A percentile compares a stretch with the other conserved stretches of the same genome.
Evolutionary conservation across 2,329 filamentous ascomycete species (phyloP).

Genomic region (Xylariaceae sp.): DNA sequence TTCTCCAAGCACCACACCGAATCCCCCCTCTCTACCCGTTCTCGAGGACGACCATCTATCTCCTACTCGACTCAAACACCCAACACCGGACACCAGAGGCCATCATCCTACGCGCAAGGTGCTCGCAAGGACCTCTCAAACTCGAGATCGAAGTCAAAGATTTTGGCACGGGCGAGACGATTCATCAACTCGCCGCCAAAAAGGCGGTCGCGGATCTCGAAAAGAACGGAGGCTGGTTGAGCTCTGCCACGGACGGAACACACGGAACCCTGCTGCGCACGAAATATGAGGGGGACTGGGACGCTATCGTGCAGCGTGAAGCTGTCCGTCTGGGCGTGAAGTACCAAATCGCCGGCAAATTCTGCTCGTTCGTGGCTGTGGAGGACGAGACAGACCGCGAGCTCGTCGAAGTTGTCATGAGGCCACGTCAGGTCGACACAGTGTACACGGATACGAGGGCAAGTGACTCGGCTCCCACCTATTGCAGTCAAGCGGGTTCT

Average conservation of each 20-base stretch:
- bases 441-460: too few relatives aligned
- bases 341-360: conserved; percentile 8
- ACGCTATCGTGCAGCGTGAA: conserved; percentile 5
- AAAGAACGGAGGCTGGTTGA: conserved; percentile 14
- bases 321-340: conserved; percentile 6
- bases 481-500: too few relatives aligned
- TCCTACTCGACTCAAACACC: conserved; percentile 13
- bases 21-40: conserved; percentile 14
- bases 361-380: conserved; percentile 8
- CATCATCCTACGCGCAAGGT: conserved; percentile 14
- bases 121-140: conserved; percentile 11
- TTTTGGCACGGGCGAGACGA: conserved; percentile 13
- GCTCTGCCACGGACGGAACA: conserved; percentile 1
- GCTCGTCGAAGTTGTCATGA: too few relatives aligned
- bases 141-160: conserved; percentile 16
- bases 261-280: background rate
- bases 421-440: too few relatives aligned
- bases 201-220: conserved; percentile 15
- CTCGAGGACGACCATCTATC: conserved; percentile 13
- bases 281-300: background rate
- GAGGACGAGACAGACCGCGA: too few relatives aligned
- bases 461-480: too few relatives aligned
- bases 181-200: conserved; percentile 17
- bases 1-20: conserved; percentile 11
- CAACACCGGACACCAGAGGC: conserved; percentile 9